Evolutionary conservation across 2,329 filamentous ascomycete species (phyloP), one percentile per base, ranked within the genome.

Genomic region (Colletotrichum aenigma): DNA sequence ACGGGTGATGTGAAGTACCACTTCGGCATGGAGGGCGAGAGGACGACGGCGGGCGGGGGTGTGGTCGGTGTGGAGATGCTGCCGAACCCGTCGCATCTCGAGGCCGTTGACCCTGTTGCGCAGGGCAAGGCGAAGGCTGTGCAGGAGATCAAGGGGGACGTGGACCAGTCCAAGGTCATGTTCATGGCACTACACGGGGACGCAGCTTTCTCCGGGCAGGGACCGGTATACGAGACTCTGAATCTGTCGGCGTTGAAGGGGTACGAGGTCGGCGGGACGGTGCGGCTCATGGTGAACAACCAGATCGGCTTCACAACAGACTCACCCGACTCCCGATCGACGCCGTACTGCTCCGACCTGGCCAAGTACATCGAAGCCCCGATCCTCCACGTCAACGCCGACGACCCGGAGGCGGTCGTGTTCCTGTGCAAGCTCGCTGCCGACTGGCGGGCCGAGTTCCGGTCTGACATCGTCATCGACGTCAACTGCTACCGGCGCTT

Each of bases 231-330:
- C 87, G 97, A 99, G 87, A 98, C 96, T 81, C 94, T 99, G 86
- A 97, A 96, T 77, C 98, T 99, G 92, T 94, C 98, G 87, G 94
- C 95, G 61, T 92, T 99, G 36, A 96, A 97, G 34, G 95, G 94
- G 78, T 99, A 98, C 88, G 98, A 97, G 60, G 98, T 97, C 70
- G 97, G 97, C 81, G 97, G 97, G 83, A 98, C 97, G 72, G 94
- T 99, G 81, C 97, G 98, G 87, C 90, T 99, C 79, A 93, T 99
- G 74, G 96, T 98, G 80, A 99, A 99, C 92, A 99, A 99, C 91
- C 97, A 99, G 90, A 98, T 99, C 85, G 97, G 97, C 86, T 99
- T 99, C 90, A 99, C 97, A 64, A 98, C 97, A 18, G 97, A 99
- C 83, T 96, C 97, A 78, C 95, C 96, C 83, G 98, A 98, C 86